Evolutionary conservation across 305 asterid species (phyloP).

Genomic region (Plantago lanceolata): DNA sequence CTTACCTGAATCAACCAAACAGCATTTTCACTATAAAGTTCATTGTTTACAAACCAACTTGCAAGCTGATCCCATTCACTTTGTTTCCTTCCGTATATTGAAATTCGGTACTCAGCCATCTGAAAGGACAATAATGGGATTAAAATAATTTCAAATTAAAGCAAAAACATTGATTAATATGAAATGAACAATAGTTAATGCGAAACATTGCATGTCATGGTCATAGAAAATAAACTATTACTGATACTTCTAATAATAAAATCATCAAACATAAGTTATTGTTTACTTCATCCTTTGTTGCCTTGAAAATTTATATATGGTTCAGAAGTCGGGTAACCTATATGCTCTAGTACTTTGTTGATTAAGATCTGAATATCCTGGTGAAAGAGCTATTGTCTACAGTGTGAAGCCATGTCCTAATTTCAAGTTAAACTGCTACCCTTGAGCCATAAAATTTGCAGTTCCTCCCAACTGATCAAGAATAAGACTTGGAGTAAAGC

Average conservation of each 20-base stretch:
- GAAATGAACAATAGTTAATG: conserved; percentile 16
- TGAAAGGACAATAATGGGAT: conserved; percentile 31
- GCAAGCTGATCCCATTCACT: conserved; percentile 97
- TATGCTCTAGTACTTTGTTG: neutral
- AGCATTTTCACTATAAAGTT: conserved; percentile 70
- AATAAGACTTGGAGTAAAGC: conserved; percentile 12
- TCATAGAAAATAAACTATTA: conserved; percentile 14
- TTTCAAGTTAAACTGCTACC: neutral
- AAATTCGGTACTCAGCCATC: conserved; percentile 89
- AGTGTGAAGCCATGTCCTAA: neutral
- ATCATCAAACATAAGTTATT: neutral
- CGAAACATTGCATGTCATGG: neutral
- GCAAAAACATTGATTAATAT: conserved; percentile 19
- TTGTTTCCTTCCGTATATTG: conserved; percentile 85
- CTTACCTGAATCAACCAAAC: conserved; percentile 91
- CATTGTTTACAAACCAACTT: conserved; percentile 83
- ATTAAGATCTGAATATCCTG: neutral
- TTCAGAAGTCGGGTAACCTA: conserved; percentile 7
- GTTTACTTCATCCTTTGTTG: neutral
- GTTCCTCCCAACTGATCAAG: neutral
- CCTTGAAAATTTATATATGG: neutral
- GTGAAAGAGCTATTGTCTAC: too few species aligned
- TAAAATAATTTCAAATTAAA: conserved; percentile 3
- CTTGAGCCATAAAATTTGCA: neutral
- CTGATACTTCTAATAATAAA: neutral